phyloP scores from a whole-genome alignment of 164 flowering plant species.

The Pachysandra terminalis region DNA sequence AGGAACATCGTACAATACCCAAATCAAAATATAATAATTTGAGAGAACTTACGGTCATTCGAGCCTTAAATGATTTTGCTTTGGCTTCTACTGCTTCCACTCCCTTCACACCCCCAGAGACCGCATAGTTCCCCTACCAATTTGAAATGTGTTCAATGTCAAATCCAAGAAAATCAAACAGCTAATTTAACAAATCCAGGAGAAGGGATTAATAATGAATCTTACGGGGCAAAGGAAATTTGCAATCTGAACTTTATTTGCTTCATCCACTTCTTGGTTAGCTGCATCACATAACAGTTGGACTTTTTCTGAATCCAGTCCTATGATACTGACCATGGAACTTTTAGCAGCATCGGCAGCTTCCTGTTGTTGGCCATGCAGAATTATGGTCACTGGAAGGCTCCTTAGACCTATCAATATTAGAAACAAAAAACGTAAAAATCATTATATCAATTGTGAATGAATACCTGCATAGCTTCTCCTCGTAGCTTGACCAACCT shows the following conservation, averaged over 20 bases:
- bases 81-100: conserved; percentile 96
- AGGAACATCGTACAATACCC: not conserved
- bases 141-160: not conserved
- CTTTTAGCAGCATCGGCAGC: conserved; percentile 95
- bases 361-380: conserved; percentile 46
- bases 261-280: conserved; percentile 84
- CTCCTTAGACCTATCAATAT: not conserved
- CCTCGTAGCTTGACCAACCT: conserved; percentile 95
- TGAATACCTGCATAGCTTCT: conserved; percentile 97
- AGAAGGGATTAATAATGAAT: not conserved
- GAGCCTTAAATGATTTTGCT: conserved; percentile 96
- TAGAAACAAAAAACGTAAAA: not conserved
- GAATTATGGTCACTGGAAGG: not conserved
- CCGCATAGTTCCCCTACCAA: conserved; percentile 91
- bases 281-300: conserved; percentile 94
- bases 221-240: conserved; percentile 91
- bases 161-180: not conserved
- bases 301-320: conserved; percentile 90
- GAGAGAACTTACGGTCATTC: conserved; percentile 69
- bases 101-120: conserved; percentile 94
- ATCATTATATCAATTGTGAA: not conserved
- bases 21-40: too few species aligned
- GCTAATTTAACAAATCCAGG: not conserved
- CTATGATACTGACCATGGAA: conserved; percentile 96
- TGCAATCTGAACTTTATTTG: conserved; percentile 90